Percentiles rank a stretch among this genome's conserved stretches.
Evolutionary conservation across 1,139 yeast species (phyloP).

Genomic region (Ogataea hybrid): DNA sequence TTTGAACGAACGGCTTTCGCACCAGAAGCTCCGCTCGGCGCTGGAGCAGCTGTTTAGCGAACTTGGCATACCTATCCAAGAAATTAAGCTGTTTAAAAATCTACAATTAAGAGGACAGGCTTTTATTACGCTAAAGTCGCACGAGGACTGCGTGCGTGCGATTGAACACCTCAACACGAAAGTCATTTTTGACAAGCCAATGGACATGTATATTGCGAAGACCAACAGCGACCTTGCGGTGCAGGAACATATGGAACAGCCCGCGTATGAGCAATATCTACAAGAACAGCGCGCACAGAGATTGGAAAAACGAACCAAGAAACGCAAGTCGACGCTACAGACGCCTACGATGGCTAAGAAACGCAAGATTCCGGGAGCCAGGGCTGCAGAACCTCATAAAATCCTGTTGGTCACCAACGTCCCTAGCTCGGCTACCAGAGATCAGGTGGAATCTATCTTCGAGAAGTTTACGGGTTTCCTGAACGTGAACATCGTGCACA

Average conservation of each 20-base stretch:
- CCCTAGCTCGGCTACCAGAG: constrained; percentile 45
- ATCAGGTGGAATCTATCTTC: constrained; percentile 45
- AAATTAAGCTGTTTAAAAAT: constrained; percentile 60
- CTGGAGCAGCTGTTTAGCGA: constrained; percentile 41
- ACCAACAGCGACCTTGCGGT: constrained; percentile 47
- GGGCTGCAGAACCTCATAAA: constrained; percentile 50
- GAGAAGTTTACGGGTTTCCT: constrained; percentile 54
- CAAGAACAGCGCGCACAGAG: constrained; percentile 29
- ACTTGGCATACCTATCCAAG: constrained; percentile 49
- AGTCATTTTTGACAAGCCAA: constrained; percentile 52
- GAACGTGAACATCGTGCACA: constrained; percentile 63
- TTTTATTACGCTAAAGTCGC: constrained; percentile 60
- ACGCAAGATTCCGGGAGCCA: constrained; percentile 7
- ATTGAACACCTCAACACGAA: constrained; percentile 42
- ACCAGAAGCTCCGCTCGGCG: constrained; percentile 46
- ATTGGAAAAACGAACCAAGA: constrained; percentile 16
- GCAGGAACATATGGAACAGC: constrained; percentile 20
- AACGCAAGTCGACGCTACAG: constrained; percentile 17
- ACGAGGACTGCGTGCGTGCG: constrained; percentile 50
- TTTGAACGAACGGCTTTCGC: constrained; percentile 66
- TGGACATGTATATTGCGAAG: constrained; percentile 45
- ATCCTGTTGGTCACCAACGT: constrained; percentile 67
- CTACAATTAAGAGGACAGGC: constrained; percentile 81
- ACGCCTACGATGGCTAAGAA: constrained; percentile 14
- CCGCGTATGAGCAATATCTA: constrained; percentile 31